A percentile compares a stretch with the other conserved stretches of the same genome.
Evolutionary conservation across 1,284 basidiomycete genomes (phyloP).

Genomic region (Marasmius oreades): DNA sequence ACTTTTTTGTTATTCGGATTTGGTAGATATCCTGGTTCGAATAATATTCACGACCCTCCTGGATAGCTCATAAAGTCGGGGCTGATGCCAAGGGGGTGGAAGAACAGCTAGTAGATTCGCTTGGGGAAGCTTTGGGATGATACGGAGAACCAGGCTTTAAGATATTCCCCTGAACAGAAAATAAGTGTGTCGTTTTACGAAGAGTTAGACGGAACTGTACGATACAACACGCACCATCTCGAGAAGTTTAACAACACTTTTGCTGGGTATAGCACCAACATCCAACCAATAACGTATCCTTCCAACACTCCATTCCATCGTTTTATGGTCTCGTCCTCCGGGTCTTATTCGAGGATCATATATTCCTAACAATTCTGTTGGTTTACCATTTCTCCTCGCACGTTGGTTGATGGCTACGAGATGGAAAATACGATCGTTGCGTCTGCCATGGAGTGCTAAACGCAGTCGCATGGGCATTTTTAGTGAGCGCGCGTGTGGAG

Average conservation of each 20-base stretch:
- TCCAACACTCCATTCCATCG: constrained; percentile 86
- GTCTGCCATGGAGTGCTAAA: constrained; percentile 80
- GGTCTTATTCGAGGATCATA: constrained; percentile 70
- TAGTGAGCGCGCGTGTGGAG: constrained; percentile 1
- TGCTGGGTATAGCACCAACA: constrained; percentile 82
- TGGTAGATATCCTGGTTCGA: background rate
- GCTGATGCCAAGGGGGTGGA: constrained; percentile 13
- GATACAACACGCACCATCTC: constrained; percentile 55
- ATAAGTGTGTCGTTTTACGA: constrained; percentile 4
- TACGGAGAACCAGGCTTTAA: constrained; percentile 51
- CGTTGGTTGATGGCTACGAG: constrained; percentile 82
- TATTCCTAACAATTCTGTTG: constrained; percentile 86
- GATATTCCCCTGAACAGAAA: constrained; percentile 33
- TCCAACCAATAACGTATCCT: constrained; percentile 89
- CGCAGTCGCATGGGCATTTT: constrained; percentile 84
- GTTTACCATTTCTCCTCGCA: constrained; percentile 81
- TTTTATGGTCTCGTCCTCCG: constrained; percentile 54
- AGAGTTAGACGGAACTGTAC: background rate
- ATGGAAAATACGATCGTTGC: constrained; percentile 82
- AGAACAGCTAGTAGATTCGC: background rate
- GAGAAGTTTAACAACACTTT: constrained; percentile 74
- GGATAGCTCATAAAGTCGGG: background rate
- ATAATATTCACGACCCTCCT: background rate
- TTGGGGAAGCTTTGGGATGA: constrained; percentile 31
- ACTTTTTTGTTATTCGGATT: background rate